A percentile compares a stretch with the other conserved stretches of the same genome.
These are phyloP conservation scores for Allium fistulosum DNA, from an alignment of 106 monocot genomes.

Conservation along the genomic window DNA sequence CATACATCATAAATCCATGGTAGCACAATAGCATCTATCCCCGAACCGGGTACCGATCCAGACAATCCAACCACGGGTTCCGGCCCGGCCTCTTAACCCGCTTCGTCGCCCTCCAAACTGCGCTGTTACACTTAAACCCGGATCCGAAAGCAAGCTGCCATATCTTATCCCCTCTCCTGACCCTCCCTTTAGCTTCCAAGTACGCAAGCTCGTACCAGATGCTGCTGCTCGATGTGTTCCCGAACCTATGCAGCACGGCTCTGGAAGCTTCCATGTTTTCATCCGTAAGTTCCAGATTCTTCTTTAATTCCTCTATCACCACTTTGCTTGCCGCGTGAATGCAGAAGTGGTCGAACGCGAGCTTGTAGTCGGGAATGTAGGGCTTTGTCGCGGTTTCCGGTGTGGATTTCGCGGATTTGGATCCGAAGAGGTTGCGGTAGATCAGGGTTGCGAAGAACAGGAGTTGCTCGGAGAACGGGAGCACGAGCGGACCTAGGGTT, in stretches of 20 bases:
- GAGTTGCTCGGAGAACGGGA: conserved; percentile 64
- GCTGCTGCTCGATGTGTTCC: conserved; percentile 86
- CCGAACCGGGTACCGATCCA: conserved; percentile 36
- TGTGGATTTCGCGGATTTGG: conserved; percentile 18
- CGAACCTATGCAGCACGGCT: conserved; percentile 67
- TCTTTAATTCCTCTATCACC: conserved; percentile 54
- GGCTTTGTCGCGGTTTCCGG: conserved; percentile 18
- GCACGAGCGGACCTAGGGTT: conserved; percentile 31
- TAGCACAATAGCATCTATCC: background rate
- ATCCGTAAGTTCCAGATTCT: conserved; percentile 54
- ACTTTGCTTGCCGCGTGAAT: conserved; percentile 49
- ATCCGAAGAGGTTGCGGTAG: conserved; percentile 33
- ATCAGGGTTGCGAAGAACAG: conserved; percentile 40
- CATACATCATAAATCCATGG: background rate
- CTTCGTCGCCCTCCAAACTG: conserved; percentile 66
- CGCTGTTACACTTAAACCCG: conserved; percentile 94
- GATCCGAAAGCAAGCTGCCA: conserved; percentile 95
- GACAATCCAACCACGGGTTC: conserved; percentile 46
- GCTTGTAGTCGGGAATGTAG: conserved; percentile 70
- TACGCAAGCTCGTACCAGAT: conserved; percentile 96
- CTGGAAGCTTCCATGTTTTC: conserved; percentile 68
- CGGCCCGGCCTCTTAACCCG: conserved; percentile 24
- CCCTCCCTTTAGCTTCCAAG: conserved; percentile 69
- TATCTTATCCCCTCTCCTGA: conserved; percentile 55
- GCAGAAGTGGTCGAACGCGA: conserved; percentile 73